phyloP scores from a whole-genome alignment of 2,329 filamentous ascomycete species.

The Immersiporthe knoxdaviesiana region DNA sequence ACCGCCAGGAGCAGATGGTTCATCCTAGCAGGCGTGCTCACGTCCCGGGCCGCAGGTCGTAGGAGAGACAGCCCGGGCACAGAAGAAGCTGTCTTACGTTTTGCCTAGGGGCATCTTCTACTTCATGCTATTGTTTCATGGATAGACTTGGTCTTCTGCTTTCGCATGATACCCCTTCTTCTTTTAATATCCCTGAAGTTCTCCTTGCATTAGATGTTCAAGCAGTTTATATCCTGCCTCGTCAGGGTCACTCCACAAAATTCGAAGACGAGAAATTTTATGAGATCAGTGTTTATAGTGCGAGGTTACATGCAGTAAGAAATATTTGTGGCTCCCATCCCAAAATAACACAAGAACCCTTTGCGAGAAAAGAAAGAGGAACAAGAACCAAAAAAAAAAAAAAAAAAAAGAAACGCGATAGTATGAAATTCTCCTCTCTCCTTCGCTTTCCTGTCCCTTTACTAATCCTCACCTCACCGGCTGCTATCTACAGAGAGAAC shows the following conservation, averaged over 20 bases:
- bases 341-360: constrained; percentile 1
- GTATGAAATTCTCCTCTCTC: constrained; percentile 19
- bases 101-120: not conserved
- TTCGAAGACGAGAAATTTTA: not conserved
- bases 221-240: not conserved
- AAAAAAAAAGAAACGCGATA: constrained; percentile 18
- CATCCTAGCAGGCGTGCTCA: constrained; percentile 55
- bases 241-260: not conserved
- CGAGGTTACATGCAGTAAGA: constrained; percentile 7
- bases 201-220: not conserved
- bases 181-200: not conserved
- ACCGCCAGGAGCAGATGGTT: constrained; percentile 44
- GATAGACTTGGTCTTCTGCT: not conserved
- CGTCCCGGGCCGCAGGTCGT: constrained; percentile 14
- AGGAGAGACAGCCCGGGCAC: not conserved
- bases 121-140: not conserved
- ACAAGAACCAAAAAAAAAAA: no score
- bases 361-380: not conserved
- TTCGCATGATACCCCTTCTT: not conserved
- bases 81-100: not conserved
- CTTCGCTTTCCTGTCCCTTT: constrained; percentile 13
- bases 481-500: constrained; percentile 37
- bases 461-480: constrained; percentile 6
- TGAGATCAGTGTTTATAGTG: constrained; percentile 16
- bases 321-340: not conserved